phyloP scores from a whole-genome alignment of 345 rosid genomes.

The Jatropha curcas region DNA sequence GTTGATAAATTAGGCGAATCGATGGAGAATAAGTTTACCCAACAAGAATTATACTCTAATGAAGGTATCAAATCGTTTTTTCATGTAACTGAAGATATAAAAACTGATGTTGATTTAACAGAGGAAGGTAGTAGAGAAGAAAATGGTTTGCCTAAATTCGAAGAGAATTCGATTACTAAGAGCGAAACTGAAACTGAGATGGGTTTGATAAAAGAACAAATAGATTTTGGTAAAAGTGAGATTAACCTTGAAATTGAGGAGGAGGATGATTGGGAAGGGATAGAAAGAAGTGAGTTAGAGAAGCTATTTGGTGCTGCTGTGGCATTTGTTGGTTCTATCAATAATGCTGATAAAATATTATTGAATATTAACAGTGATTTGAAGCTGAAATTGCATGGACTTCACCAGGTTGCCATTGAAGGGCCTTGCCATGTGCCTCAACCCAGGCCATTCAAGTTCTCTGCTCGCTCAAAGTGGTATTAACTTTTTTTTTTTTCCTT shows the following conservation, averaged over 20 bases:
- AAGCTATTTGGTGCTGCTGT: constrained; percentile 46
- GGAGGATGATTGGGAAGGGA: constrained; percentile 58
- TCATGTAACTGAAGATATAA: not conserved
- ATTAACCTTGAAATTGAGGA: constrained; percentile 11
- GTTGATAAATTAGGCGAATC: constrained; percentile 19
- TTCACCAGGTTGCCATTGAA: constrained; percentile 53
- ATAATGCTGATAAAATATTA: constrained; percentile 25
- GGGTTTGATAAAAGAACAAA: constrained; percentile 6
- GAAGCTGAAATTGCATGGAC: constrained; percentile 44
- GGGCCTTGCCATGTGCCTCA: constrained; percentile 53
- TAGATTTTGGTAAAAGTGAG: not conserved
- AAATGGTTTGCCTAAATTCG: constrained; percentile 6
- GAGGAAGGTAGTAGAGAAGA: constrained; percentile 7
- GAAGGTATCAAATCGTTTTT: constrained; percentile 3
- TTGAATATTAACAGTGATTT: constrained; percentile 25
- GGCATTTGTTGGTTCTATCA: constrained; percentile 30
- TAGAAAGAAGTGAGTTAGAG: constrained; percentile 47
- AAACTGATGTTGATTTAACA: not conserved
- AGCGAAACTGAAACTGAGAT: not conserved
- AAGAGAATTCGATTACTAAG: not conserved
- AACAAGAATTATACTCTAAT: not conserved
- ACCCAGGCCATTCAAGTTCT: constrained; percentile 45
- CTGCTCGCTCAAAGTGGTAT: constrained; percentile 60
- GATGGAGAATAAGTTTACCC: not conserved
- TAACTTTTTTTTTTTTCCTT: not conserved